Evolutionary conservation across 352 stramenopile species (phyloP), one percentile per base, ranked within the genome.

Genomic region (Globisporangium sylvaticum): DNA sequence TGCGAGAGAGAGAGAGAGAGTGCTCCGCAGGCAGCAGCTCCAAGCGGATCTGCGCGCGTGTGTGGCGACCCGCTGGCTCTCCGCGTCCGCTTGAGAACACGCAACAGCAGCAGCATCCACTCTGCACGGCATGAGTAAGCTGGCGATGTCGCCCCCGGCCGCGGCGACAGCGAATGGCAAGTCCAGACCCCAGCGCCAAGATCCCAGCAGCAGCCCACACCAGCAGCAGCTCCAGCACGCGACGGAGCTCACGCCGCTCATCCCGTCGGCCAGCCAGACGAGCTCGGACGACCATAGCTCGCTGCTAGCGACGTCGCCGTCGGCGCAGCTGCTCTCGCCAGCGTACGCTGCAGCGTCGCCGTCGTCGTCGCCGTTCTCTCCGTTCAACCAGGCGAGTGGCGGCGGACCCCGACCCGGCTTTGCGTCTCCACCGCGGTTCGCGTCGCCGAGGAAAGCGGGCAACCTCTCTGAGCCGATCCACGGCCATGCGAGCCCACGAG

Each of bases 171-270:
- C 39, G 25, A 54, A 55, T 18, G 8, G 24, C 58, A 64, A 64
- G 22, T 20, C 37, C 34, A 42, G 34, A 4, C 18, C 39, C 25
- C 58, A 15, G 58, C 37, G 25, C 24, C 37, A 25, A 52, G 37
- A 64, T 55, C 58, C 37, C 58, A 56, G 8, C 53, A 56, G n/a
- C 24, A 58, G 25, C 22, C 53, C 53, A 37, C 58, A 54, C 18
- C 58, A 48, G 25, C 34, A 48, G 18, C 56, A 52, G 29, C 32
- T 29, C 15, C 59, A 25, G 29, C 62, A 69, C 24, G 64, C 66
- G 31, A 90, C 73, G 0, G 83, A 91, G 65, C 74, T 80, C 48
- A 91, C 83, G 58, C 83, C 83, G 69, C 68, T 91, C 20, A 89
- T 91, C 59, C 69, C 34, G 27, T 54, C 46, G 6, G 44, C 58